Conservation (phyloP, 2,329 filamentous ascomycete genomes). For the Immersiporthe knoxdaviesiana region DNA sequence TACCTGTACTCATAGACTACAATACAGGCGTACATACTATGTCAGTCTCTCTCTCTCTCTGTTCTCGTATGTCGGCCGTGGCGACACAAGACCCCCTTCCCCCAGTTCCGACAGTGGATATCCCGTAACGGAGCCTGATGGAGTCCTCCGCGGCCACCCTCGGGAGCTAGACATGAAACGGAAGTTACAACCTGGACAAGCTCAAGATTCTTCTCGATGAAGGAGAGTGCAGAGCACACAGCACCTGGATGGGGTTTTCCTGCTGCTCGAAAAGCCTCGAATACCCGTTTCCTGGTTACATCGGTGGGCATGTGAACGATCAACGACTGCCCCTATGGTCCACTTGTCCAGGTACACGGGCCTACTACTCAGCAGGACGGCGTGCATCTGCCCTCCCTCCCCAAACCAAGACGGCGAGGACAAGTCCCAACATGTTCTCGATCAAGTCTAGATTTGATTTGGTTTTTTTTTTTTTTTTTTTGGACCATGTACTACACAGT, state of each 20-base stretch:
- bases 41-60: neutral
- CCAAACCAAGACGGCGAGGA: neutral
- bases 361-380: too few relatives aligned
- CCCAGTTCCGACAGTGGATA: neutral
- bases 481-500: neutral
- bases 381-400: neutral
- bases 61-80: neutral
- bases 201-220: neutral
- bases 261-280: conserved; percentile 12
- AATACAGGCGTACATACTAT: too few relatives aligned
- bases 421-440: neutral
- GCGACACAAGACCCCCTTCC: neutral
- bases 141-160: neutral
- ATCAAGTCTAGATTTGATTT: conserved; percentile 10
- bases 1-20: neutral
- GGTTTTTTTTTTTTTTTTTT: neutral
- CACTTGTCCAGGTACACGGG: conserved; percentile 18
- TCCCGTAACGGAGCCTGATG: neutral
- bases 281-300: conserved; percentile 13
- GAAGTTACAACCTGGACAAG: neutral
- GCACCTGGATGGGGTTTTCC: neutral
- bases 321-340: neutral
- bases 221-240: neutral
- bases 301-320: conserved; percentile 16
- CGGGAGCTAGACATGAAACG: conserved; percentile 13